A percentile compares a stretch with the other conserved stretches of the same genome.
phyloP scores from a whole-genome alignment of 257 asterid species.

The Solanum megistacrolobum region DNA sequence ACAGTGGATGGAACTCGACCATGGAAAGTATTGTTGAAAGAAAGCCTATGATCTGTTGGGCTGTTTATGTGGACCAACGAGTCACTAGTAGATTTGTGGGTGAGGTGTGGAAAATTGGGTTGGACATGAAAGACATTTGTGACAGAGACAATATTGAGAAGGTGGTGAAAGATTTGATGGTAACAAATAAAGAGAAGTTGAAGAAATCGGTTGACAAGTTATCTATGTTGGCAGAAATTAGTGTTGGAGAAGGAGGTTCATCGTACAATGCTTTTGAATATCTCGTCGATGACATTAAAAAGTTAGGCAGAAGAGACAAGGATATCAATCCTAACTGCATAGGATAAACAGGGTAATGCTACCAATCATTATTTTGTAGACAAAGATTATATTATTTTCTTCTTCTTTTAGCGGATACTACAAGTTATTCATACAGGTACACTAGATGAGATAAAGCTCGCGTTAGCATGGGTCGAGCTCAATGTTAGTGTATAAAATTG shows the following conservation, averaged over 20 bases:
- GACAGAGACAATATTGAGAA: constrained; percentile 26
- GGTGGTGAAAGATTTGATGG: constrained; percentile 34
- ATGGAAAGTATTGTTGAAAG: constrained; percentile 26
- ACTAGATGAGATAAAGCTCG: background rate
- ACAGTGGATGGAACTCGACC: background rate
- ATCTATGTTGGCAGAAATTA: constrained; percentile 21
- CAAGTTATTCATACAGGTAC: background rate
- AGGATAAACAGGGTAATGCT: background rate
- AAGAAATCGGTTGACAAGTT: constrained; percentile 7
- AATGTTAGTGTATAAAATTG: background rate
- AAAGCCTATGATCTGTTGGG: constrained; percentile 27
- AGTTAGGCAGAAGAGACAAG: background rate
- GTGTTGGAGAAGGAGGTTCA: constrained; percentile 33
- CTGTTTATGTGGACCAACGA: constrained; percentile 25
- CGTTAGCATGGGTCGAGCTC: background rate
- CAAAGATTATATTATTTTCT: background rate
- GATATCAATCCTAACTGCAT: background rate
- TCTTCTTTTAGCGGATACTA: background rate
- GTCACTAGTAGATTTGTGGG: constrained; percentile 42
- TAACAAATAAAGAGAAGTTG: constrained; percentile 28
- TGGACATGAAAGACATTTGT: constrained; percentile 53
- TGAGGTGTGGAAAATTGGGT: constrained; percentile 47
- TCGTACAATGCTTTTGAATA: constrained; percentile 22
- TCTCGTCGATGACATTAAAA: constrained; percentile 3
- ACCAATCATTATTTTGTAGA: background rate